Evolutionary conservation across 495 filamentous ascomycete species (phyloP), one percentile per base, ranked within the genome.

Genomic region (Alectoria sarmentosa): DNA sequence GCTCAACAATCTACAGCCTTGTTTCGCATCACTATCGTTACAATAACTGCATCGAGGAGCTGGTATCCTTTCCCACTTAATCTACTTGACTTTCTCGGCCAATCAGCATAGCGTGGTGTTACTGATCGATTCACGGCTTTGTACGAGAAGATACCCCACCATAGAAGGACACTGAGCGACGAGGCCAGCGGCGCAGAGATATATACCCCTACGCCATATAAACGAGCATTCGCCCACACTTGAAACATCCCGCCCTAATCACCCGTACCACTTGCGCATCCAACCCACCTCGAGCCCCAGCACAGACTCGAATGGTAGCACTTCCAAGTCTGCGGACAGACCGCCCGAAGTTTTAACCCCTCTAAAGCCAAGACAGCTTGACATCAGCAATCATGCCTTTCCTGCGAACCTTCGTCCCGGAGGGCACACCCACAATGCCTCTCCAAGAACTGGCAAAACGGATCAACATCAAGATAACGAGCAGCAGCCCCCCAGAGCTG

Each of bases 391-490:
- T 37, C 38, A 73, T 73, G 71, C 66, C 64, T 44, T 67, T 48
- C 46, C 48, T 64, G 63, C 70, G 68, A 23, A 67, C 67, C 42
- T 64, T 70, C 30, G 10, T 55, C 23, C 63, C 66, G 23, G 69
- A 67, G 14, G 44, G 61, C 36, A 66, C 70, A 36, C 65, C 70
- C 28, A 60, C 54, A 26, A 41, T 61, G n/a, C 36, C 61, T n/a
- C 28, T 44, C 38, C 41, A 42, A 17, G 14, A 66, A 58, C 59
- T 95, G 61, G 80, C 78, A 63, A 89, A 89, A 78, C 85, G 91
- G 37, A 88, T 95, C 70, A 77, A 83, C 69, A 88, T 95, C 66
- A 86, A 87, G 7, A 78, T 87, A 69, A 87, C 81, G 63, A 80
- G 84, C 61, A 87, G 83, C 44, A 90, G 84, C 68, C 88, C 90